phyloP scores from a whole-genome alignment of 805 yeast genomes.

The Komagataella pastoris region DNA sequence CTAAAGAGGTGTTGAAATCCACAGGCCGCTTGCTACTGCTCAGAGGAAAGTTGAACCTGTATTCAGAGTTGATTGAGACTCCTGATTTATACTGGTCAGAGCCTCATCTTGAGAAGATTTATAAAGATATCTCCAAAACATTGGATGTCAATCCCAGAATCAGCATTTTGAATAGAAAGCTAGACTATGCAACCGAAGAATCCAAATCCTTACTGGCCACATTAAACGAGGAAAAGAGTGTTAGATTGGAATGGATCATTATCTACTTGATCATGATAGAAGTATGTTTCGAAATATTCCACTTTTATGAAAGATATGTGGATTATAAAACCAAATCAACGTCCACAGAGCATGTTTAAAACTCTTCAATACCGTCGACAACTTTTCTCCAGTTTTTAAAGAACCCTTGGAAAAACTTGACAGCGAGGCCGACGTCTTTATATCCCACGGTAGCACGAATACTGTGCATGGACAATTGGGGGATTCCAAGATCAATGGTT shows the following conservation, averaged over 20 bases:
- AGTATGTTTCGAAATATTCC: slow-evolving; percentile 69
- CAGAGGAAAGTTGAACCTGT: slow-evolving; percentile 72
- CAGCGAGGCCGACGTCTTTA: slow-evolving; percentile 63
- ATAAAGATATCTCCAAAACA: slow-evolving; percentile 53
- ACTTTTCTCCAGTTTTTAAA: slow-evolving; percentile 53
- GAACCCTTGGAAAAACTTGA: slow-evolving; percentile 59
- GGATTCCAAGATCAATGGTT: slow-evolving; percentile 71
- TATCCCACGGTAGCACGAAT: slow-evolving; percentile 74
- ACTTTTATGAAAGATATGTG: slow-evolving; percentile 45
- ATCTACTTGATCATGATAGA: slow-evolving; percentile 75
- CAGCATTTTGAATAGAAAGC: slow-evolving; percentile 64
- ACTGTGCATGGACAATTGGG: slow-evolving; percentile 80
- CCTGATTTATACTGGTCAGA: slow-evolving; percentile 94
- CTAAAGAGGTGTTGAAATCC: slow-evolving; percentile 47
- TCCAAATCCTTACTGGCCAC: slow-evolving; percentile 66
- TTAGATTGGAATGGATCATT: slow-evolving; percentile 80
- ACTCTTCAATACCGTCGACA: slow-evolving; percentile 36
- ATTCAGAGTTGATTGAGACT: slow-evolving; percentile 80
- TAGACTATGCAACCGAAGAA: slow-evolving; percentile 87
- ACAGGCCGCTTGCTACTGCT: slow-evolving; percentile 68
- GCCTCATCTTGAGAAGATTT: slow-evolving; percentile 69
- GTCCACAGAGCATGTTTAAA: slow-evolving; percentile 13
- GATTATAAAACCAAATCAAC: background rate
- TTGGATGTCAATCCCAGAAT: slow-evolving; percentile 73
- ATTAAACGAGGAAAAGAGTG: slow-evolving; percentile 61